These are phyloP conservation scores for Ochromonas danica DNA, from an alignment of 108 stramenopile species.

Conservation along the genomic window DNA sequence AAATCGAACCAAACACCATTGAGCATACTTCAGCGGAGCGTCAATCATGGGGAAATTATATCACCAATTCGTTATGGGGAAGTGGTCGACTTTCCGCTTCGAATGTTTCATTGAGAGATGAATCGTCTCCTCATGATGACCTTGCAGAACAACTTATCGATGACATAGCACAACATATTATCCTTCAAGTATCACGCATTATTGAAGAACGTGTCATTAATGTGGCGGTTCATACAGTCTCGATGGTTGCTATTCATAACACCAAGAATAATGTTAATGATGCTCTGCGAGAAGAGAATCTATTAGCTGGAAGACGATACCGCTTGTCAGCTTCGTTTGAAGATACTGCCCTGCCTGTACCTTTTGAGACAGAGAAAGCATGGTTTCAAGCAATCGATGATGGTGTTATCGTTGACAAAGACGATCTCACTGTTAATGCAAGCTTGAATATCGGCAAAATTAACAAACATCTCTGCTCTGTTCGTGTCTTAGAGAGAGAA, in stretches of 20 bases:
- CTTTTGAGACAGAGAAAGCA: not conserved
- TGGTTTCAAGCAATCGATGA: slow-evolving; percentile 2
- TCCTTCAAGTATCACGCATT: not conserved
- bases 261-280: no score
- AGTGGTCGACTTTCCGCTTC: no score
- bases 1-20: no score
- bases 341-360: not conserved
- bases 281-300: no score
- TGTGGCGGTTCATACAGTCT: not conserved
- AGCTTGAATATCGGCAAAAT: not conserved
- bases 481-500: not conserved
- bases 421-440: not conserved
- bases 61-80: not conserved
- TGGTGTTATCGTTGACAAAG: not conserved
- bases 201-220: not conserved
- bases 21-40: not conserved
- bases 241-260: not conserved
- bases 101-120: no score
- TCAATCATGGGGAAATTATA: slow-evolving; percentile 10
- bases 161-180: not conserved
- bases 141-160: not conserved
- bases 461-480: not conserved
- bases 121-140: no score
- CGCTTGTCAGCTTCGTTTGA: not conserved
- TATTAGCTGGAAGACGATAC: not conserved